These are phyloP conservation scores for Ceratobasidium sp. DNA, from an alignment of 1,284 basidiomycete species.

Conservation along the genomic window DNA sequence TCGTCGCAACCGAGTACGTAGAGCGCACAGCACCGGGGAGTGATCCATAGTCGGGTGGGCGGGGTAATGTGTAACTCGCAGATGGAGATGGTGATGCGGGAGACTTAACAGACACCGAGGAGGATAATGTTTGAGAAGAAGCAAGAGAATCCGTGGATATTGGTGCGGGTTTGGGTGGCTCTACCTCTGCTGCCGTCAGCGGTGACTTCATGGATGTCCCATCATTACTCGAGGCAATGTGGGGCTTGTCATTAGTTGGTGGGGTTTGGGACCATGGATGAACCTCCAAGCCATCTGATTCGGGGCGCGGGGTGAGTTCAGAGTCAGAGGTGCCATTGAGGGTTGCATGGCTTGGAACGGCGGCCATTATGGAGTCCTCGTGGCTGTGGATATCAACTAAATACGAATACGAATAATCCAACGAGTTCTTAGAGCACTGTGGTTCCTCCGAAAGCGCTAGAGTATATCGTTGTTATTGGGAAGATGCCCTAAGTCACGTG, in stretches of 20 bases:
- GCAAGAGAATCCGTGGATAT: slow-evolving; percentile 1
- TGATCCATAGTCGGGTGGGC: slow-evolving; percentile 17
- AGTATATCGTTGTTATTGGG: no score
- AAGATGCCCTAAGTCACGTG: no score
- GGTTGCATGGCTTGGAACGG: neutral
- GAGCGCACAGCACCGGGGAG: slow-evolving; percentile 12
- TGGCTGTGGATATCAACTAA: neutral
- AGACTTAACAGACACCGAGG: slow-evolving; percentile 13
- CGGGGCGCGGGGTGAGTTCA: slow-evolving; percentile 29
- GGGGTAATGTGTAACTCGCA: slow-evolving; percentile 2
- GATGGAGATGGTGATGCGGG: slow-evolving; percentile 15
- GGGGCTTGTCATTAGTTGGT: neutral
- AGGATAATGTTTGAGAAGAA: neutral
- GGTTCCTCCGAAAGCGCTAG: no score
- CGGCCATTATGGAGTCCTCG: neutral
- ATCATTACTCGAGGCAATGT: neutral
- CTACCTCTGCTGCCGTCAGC: neutral
- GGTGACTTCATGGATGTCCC: neutral
- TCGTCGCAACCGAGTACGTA: slow-evolving; percentile 13
- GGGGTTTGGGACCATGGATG: slow-evolving; percentile 18
- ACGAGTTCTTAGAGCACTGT: no score
- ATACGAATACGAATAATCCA: no score
- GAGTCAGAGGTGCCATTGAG: slow-evolving; percentile 13
- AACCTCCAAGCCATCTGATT: slow-evolving; percentile 12
- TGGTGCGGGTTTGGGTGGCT: neutral